phyloP scores from a whole-genome alignment of 2,329 filamentous ascomycete genomes.

The Alternaria brassicicola region DNA sequence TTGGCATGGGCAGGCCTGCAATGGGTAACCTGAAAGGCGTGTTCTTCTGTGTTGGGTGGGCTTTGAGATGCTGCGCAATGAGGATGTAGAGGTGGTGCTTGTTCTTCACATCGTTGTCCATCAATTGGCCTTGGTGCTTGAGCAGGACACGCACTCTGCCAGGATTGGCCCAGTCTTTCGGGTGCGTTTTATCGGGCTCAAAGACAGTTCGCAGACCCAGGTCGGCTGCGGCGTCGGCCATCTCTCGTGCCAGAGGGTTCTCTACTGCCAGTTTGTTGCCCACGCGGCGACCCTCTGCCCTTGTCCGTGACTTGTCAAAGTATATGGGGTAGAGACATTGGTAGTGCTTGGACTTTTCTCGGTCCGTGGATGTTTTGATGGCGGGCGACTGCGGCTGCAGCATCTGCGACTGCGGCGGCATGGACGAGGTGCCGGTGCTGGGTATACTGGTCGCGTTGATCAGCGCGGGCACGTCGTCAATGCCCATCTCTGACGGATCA shows the following conservation, averaged over 20 bases:
- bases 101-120: slow-evolving; percentile 65
- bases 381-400: slow-evolving; percentile 47
- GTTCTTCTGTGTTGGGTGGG: slow-evolving; percentile 76
- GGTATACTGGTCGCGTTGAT: slow-evolving; percentile 49
- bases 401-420: slow-evolving; percentile 41
- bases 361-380: slow-evolving; percentile 52
- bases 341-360: slow-evolving; percentile 71
- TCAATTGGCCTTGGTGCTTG: slow-evolving; percentile 62
- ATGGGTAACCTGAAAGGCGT: slow-evolving; percentile 75
- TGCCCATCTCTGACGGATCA: slow-evolving; percentile 71
- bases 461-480: slow-evolving; percentile 77
- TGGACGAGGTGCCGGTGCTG: slow-evolving; percentile 26
- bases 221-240: slow-evolving; percentile 73
- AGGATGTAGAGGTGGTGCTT: slow-evolving; percentile 89
- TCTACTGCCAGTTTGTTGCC: slow-evolving; percentile 71
- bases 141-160: slow-evolving; percentile 83
- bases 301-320: slow-evolving; percentile 78
- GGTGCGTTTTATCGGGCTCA: slow-evolving; percentile 90
- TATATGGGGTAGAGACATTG: slow-evolving; percentile 95
- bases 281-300: slow-evolving; percentile 83
- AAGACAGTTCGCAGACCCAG: slow-evolving; percentile 77
- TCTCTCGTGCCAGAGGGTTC: slow-evolving; percentile 87
- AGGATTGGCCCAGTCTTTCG: slow-evolving; percentile 97
- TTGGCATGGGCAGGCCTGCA: slow-evolving; percentile 71
- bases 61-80: slow-evolving; percentile 75